Evolutionary conservation across 1,284 basidiomycete genomes (phyloP).

Genomic region (Apiotrichum brassicae): DNA sequence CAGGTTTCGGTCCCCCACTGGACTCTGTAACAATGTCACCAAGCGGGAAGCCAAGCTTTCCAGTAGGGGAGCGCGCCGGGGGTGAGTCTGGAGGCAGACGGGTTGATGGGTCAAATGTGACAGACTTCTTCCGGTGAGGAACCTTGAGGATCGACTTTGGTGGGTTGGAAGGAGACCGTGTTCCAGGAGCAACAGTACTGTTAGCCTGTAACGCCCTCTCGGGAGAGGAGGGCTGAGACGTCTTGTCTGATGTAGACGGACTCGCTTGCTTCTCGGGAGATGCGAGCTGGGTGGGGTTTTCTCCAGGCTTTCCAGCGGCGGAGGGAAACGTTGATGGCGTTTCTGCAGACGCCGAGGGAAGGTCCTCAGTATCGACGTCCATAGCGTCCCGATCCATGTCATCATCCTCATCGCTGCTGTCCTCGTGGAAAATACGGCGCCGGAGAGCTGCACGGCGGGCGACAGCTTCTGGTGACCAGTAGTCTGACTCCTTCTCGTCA

Average conservation of each 20-base stretch:
- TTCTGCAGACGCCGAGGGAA: too few species aligned
- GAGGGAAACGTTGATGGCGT: too few species aligned
- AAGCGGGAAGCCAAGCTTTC: slow-evolving; percentile 24
- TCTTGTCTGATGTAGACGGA: too few species aligned
- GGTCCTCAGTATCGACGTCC: too few species aligned
- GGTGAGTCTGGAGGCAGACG: slow-evolving; percentile 36
- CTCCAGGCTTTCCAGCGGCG: too few species aligned
- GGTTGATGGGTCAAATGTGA: slow-evolving; percentile 38
- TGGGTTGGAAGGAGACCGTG: slow-evolving; percentile 2
- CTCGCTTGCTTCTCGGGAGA: too few species aligned
- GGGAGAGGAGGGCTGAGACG: too few species aligned
- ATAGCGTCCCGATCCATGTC: slow-evolving; percentile 9
- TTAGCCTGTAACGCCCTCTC: too few species aligned
- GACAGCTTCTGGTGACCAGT: slow-evolving; percentile 30
- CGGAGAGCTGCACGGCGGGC: slow-evolving; percentile 27
- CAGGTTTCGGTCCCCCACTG: slow-evolving; percentile 17
- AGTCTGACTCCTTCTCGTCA: slow-evolving; percentile 21
- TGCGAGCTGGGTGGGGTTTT: too few species aligned
- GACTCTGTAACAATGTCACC: slow-evolving; percentile 7
- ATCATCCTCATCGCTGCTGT: slow-evolving; percentile 13
- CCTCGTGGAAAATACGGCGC: slow-evolving; percentile 29
- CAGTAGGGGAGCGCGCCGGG: not conserved
- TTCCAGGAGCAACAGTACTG: not conserved
- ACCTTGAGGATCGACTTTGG: slow-evolving; percentile 38
- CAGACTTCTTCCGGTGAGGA: slow-evolving; percentile 36